A percentile compares a stretch with the other conserved stretches of the same genome.
phyloP scores from a whole-genome alignment of 495 filamentous ascomycete species.

The Mycothermus thermophilus region DNA sequence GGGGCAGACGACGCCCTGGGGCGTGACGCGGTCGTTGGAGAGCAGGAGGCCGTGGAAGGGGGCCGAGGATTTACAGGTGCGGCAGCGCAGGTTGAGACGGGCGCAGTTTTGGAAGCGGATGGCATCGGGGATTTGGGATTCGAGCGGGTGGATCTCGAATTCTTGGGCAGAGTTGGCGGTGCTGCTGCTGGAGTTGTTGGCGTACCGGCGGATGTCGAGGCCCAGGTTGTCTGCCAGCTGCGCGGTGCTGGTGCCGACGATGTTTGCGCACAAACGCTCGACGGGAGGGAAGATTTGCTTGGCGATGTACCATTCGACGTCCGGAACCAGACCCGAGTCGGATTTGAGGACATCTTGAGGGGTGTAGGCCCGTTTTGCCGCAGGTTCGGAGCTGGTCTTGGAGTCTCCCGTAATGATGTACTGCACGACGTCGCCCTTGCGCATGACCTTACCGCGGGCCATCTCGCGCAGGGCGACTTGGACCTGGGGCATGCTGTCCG shows the following conservation, averaged over 20 bases:
- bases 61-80: conserved; percentile 56
- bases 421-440: conserved; percentile 87
- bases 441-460: conserved; percentile 70
- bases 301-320: conserved; percentile 91
- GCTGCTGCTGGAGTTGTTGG: conserved; percentile 13
- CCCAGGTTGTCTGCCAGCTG: conserved; percentile 87
- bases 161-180: conserved; percentile 31
- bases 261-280: conserved; percentile 92
- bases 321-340: conserved; percentile 60
- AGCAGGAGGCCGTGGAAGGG: conserved; percentile 59
- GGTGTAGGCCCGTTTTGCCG: conserved; percentile 77
- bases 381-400: conserved; percentile 52
- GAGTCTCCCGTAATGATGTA: conserved; percentile 82
- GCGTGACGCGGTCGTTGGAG: conserved; percentile 45
- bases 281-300: conserved; percentile 99
- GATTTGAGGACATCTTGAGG: conserved; percentile 72
- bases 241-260: conserved; percentile 75
- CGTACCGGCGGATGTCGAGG: conserved; percentile 77
- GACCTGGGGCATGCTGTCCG: conserved; percentile 89
- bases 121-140: conserved; percentile 82
- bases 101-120: conserved; percentile 70
- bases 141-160: conserved; percentile 67
- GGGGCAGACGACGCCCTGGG: conserved; percentile 59
- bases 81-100: conserved; percentile 64
- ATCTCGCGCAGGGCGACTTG: conserved; percentile 86